Evolutionary conservation across 805 yeast genomes (phyloP), one percentile per base, ranked within the genome.

Genomic region (Metschnikowia shivogae): DNA sequence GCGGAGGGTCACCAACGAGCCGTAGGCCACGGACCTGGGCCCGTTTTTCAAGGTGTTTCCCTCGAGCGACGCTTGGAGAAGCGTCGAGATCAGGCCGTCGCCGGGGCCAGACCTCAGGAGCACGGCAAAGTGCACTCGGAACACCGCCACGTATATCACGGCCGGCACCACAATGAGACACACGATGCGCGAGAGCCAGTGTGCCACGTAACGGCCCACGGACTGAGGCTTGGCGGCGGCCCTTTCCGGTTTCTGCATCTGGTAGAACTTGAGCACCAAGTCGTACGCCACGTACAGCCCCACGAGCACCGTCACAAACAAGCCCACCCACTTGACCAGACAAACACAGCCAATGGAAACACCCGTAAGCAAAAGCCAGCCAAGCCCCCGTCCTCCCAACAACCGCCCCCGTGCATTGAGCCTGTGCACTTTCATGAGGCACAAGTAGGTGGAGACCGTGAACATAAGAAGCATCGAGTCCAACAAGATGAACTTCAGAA

Each of bases 21-120:
- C 85, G 54, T 62, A 72, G 3, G 82, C 81, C 24, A 85, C 70
- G 38, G 82, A 78, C 47, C 87, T 61, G 17, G 95, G 90, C 10
- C 89, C 88, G 20, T 76, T 62, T 29, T 72, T 73, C 42, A 92
- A 74, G 13, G 81, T 76, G 39, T 82, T 79, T 9, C 85, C 87
- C 42, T 76, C 76, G 51, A 93, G 70, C 48, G 92, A 87, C 8
- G 92, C 90, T 65, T 93, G 99, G 67, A 93, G 83, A 42, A 92
- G 73, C 0, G 97, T 83, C 13, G 93, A 83, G 70, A 93, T 87
- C 42, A 93, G 82, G 3, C 95, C 86, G 63, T 92, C 96, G 34
- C 98, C 99, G 0, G 96, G 82, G 14, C 99, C 99, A 1, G 95
- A 78, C 56, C 81, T 82, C 57, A 77, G 80, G 46, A 93, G 76